Base-by-base conservation (phyloP, 345 rosid species). In the Sisymbrium irio region DNA sequence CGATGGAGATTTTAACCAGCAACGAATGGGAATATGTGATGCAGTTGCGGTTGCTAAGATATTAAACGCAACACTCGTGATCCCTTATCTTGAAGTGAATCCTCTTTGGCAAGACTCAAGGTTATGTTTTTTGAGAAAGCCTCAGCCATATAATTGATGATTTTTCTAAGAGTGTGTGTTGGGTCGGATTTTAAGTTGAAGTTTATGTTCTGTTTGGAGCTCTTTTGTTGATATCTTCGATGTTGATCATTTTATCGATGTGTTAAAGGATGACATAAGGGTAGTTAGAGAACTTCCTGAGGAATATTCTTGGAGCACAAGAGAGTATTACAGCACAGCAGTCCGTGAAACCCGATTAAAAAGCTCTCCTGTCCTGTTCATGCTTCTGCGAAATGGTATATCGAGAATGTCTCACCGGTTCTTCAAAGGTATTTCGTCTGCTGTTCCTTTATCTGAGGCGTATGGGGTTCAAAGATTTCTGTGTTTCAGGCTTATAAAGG, bases 11-110 rank as follows among this genome's bases (percentile, higher is more conserved):
- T 75, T 95, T 45, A 95, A 95, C 84, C 99, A 95, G 76, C 97
- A 95, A 79, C 83, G 99, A 69, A 95, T 92, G 99, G 98, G 98
- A 76, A 85, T 92, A 81, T 92, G 99, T 33, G 99, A 95, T 81
- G 97, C 99, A 1, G 99, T 92, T 72, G 97, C 99, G 3, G 94
- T 95, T 68, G 94, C 99, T 39, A 95, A 90, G 78, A 92, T 90
- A 69, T 82, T 92, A 70, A 88, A 95, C 79, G 98, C 99, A 15
- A 90, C 98, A 0, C 95, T 95, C 51, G 93, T 92, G 30, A 86
- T 92, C 59, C 99, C 99, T 0, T 68, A 84, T 67, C 90, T 95
- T 61, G 97, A 92, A 85, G 89, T 92, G 41, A 92, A 95, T 82
- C 88, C 97, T 56, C 93, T 95, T 64, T 95, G 99, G 97, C 88